Evolutionary conservation across 768 basidiomycete genomes (phyloP).

Genomic region (Lactarius psammicola): DNA sequence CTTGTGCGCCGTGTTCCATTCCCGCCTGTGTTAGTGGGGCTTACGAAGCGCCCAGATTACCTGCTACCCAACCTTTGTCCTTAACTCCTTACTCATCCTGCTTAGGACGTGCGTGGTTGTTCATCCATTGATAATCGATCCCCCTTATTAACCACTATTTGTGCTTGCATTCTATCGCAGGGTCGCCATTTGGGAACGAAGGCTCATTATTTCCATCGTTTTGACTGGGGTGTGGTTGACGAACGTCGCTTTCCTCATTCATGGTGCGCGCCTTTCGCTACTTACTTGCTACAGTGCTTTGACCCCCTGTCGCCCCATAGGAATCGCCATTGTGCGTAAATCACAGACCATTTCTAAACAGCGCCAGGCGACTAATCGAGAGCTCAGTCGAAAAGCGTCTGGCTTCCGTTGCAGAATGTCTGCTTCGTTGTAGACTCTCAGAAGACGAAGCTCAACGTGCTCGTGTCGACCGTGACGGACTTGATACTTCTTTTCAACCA

Average conservation of each 20-base stretch:
- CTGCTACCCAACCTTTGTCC: background rate
- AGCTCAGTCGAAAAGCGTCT: background rate
- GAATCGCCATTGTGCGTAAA: background rate
- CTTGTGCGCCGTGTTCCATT: background rate
- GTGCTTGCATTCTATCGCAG: background rate
- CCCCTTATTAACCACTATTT: background rate
- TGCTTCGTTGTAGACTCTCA: background rate
- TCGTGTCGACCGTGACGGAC: slow-evolving; percentile 7
- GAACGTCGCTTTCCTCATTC: slow-evolving; percentile 8
- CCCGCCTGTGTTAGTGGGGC: no score
- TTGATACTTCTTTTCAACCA: slow-evolving; percentile 3
- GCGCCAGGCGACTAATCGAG: background rate
- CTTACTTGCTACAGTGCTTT: background rate
- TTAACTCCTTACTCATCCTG: slow-evolving; percentile 14
- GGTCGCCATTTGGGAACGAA: slow-evolving; percentile 11
- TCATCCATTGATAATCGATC: background rate
- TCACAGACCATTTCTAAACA: background rate
- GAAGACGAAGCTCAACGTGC: background rate
- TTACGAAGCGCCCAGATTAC: background rate
- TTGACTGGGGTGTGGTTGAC: slow-evolving; percentile 9
- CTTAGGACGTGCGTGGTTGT: slow-evolving; percentile 2
- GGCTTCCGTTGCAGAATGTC: background rate
- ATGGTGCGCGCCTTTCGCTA: slow-evolving; percentile 1
- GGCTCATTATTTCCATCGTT: background rate
- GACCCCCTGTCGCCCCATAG: background rate